These are phyloP conservation scores for Gardenia jasminoides DNA, from an alignment of 257 asterid genomes.

Conservation along the genomic window DNA sequence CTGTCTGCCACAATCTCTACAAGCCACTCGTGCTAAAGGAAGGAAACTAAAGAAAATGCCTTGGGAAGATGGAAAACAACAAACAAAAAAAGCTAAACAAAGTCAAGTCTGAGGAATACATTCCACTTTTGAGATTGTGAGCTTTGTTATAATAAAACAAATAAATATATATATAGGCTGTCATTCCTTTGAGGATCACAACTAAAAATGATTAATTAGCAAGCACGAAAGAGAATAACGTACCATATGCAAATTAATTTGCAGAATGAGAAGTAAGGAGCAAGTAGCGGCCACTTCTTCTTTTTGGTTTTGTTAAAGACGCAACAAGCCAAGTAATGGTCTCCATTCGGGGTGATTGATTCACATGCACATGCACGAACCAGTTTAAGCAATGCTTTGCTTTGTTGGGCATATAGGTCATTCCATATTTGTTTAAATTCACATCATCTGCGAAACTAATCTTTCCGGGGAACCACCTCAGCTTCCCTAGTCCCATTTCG, in stretches of 20 bases:
- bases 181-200: background rate
- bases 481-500: background rate
- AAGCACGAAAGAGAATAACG: slow-evolving; percentile 9
- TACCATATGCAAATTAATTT: background rate
- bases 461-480: background rate
- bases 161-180: no score
- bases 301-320: slow-evolving; percentile 7
- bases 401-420: background rate
- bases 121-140: background rate
- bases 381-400: background rate
- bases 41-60: no score
- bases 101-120: background rate
- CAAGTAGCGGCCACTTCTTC: background rate
- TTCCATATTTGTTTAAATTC: background rate
- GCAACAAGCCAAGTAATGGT: background rate
- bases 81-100: slow-evolving; percentile 1
- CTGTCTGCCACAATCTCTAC: slow-evolving; percentile 34
- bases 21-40: slow-evolving; percentile 20
- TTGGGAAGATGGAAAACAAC: background rate
- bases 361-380: slow-evolving; percentile 1
- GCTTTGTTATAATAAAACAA: background rate
- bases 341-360: background rate
- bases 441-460: background rate
- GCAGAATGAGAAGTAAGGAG: background rate
- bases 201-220: background rate